Base-by-base conservation (phyloP, 2,329 filamentous ascomycete species). In the Trichoderma sp. region DNA sequence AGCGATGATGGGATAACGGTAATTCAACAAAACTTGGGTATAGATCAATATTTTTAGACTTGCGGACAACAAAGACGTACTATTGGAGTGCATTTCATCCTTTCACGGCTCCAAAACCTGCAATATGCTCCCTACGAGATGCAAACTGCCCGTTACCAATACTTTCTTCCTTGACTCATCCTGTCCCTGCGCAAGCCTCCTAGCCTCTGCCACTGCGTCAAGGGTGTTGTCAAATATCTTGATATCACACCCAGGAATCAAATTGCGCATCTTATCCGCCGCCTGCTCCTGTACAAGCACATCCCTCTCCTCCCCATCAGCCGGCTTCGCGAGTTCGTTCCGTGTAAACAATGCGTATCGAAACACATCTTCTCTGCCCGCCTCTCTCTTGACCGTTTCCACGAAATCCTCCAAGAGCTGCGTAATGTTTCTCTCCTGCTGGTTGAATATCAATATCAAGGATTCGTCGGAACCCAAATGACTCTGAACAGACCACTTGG, bases 381-480 rank as follows among this genome's bases (percentile, higher is more conserved):
- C 82, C 77, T 70, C 82, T 73, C 60, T 80, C 77, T 67, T 64
- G 12, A 93, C 83, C 3, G 88, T 89, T 11, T 84, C 79, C 71
- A 94, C 85, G 2, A 97, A 83, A 0, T 86, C 86, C 36, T 82
- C 82, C 3, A 95, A 87, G 1, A 97, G 86, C 18, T 87, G 84
- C 4, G 84, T 82, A 6, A 93, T 92, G 77, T 97, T 91, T 36
- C 94, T 89, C 11, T 93, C 94, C 78, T 97, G 94, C 81, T 98
- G 95, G 81, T 98, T 98, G 85, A 98, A 98, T 62, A 98, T 87
- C 60, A 98, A 83, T 0, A 93, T 84, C 58, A 84, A 81, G 30
- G 74, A 67, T 8, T 79, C 78, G 0, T 73, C 72, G 0, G 74
- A 53, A 8, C 71, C 78, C n/a, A 86, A 77, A 65, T 86, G 82